Evolutionary conservation across 2,329 filamentous ascomycete genomes (phyloP).

Genomic region (Calonectria ilicicola): DNA sequence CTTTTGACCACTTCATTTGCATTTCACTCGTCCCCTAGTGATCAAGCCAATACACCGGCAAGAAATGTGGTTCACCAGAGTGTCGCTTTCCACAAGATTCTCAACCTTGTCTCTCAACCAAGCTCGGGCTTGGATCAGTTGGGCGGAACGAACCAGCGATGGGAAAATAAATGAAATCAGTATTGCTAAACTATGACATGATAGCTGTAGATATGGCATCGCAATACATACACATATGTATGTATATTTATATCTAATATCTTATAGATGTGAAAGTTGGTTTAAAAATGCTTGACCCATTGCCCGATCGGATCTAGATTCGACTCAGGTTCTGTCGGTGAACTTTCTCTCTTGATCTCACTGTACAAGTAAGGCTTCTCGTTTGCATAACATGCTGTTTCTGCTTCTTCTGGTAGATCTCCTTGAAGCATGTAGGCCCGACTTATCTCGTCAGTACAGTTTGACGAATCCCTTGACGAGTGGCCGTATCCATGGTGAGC

Average conservation of each 20-base stretch:
- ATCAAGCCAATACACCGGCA: not conserved
- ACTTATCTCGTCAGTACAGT: conserved; percentile 57
- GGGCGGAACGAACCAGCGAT: too few species aligned
- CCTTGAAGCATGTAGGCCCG: conserved; percentile 56
- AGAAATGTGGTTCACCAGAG: not conserved
- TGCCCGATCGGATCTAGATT: conserved; percentile 15
- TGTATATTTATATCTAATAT: not conserved
- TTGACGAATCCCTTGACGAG: conserved; percentile 57
- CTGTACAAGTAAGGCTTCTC: conserved; percentile 61
- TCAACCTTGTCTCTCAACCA: not conserved
- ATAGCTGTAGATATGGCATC: not conserved
- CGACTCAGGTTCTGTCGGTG: not conserved
- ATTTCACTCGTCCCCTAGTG: not conserved
- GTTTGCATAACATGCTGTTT: conserved; percentile 60
- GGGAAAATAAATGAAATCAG: not conserved
- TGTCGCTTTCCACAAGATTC: not conserved
- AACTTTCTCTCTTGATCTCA: conserved; percentile 25
- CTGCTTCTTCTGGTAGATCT: conserved; percentile 52
- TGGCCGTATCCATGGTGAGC: conserved; percentile 64
- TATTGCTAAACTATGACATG: not conserved
- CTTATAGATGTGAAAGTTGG: too few species aligned
- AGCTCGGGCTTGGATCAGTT: too few species aligned
- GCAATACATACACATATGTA: not conserved
- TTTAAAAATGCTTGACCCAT: conserved; percentile 11
- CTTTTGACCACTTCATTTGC: not conserved